Evolutionary conservation across 768 basidiomycete species (phyloP), one percentile per base, ranked within the genome.

Genomic region (Naganishia antarctica): DNA sequence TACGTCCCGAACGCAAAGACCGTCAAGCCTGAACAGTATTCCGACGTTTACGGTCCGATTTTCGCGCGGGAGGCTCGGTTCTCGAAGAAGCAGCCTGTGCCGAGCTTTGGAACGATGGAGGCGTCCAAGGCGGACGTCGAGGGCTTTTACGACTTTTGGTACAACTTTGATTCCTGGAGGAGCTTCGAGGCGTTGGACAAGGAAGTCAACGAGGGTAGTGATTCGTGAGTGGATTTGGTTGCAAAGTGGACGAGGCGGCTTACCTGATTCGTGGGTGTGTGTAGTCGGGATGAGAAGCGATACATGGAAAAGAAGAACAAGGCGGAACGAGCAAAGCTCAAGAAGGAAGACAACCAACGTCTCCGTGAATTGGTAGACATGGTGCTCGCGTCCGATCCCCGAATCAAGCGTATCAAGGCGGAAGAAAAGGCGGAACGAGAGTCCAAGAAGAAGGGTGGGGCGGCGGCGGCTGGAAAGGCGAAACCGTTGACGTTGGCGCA

Each of bases 231-330:
- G 0, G 8, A 59, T 11, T 61, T 23, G 0, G 57, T 50, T 18
- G 41, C 43, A 7, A 37, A 37, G 50, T 44, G 21, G 4, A 2
- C 15, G 31, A 43, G 16, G 15, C 21, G 28, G 15, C n/a, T 40
- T 1, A 18, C 40, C 23, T n/a, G n/a, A n/a, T n/a, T n/a, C n/a
- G n/a, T n/a, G n/a, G n/a, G n/a, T 21, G 23, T 43, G 53, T 32
- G 16, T 70, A 93, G 91, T 75, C 94, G 94, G 63, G 94, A 98
- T 78, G 94, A 99, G 78, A 98, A 98, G 80, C 88, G 94, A 31
- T 96, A 93, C 80, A 92, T 91, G 18, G 94, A 98, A 80, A 98
- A 97, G 83, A 99, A 99, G 84, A 99, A 99, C 85, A 97, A 96
- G 80, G 80, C 89, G 5, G 94, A 99, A 80, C 91, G 94, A 34